Evolutionary conservation across 2,329 filamentous ascomycete genomes (phyloP), one percentile per base, ranked within the genome.

Genomic region (Rhynchosporium graminicola): DNA sequence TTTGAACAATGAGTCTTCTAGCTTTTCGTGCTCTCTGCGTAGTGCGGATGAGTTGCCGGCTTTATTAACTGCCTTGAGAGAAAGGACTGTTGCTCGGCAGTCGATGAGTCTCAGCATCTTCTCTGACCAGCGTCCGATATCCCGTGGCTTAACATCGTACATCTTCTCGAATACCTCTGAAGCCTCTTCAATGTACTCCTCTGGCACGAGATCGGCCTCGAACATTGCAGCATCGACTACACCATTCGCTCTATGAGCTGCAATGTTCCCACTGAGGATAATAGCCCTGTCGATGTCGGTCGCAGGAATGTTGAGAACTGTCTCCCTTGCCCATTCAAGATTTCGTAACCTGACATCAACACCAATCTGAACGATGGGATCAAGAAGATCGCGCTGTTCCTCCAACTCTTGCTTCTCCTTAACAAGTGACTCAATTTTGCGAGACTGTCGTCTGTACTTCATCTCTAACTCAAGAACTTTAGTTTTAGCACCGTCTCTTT

Each of bases 191-290:
- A 60, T 3, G 13, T 55, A 43, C 0, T 33, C 58, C 6, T 61
- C 46, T 0, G 62, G 62, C 12, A 64, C 15, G 2, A 65, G 26
- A 1, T 13, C 46, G 15, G 40, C 20, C 12, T 60, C 28, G 15
- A 65, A 65, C 9, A 65, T 1, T 3, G 54, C 56, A 8, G 60
- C 63, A 48, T 65, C 60, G 8, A 60, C 47, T 10, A 31, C 29
- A 2, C 57, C 63, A n/a, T 62, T 60, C 0, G 50, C 63, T 5
- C 57, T 13, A 48, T 65, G 60, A 1, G 63, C 60, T 13, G 57
- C 63, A 3, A 48, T 45, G 13, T 65, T 65, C 4, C 63, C 57
- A 9, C 46, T 38, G 5, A 51, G 15, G 6, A 62, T 55, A 13
- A 58, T 62, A 6, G 43, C 56, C 13, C 55, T 12, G 28, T 61